Evolutionary conservation across 1,284 basidiomycete species (phyloP).

Genomic region (Ustilago crameri): DNA sequence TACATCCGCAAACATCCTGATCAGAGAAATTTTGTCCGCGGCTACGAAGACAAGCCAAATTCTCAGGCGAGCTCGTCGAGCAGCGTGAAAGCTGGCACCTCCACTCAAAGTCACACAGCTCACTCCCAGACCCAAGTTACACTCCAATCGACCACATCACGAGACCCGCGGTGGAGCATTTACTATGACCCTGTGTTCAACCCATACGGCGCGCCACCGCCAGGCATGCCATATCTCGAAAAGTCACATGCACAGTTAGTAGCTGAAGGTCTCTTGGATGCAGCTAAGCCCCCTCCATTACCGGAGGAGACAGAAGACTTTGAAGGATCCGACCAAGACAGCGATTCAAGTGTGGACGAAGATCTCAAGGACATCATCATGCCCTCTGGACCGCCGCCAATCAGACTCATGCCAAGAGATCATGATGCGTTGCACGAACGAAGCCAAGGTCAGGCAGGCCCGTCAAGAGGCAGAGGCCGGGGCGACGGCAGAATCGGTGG

Average conservation of each 20-base stretch:
- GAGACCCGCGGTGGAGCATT: slow-evolving; percentile 74
- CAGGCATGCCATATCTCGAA: slow-evolving; percentile 93
- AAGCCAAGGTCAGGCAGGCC: background rate
- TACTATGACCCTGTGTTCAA: slow-evolving; percentile 95
- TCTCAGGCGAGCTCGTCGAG: background rate
- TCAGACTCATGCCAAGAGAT: slow-evolving; percentile 1
- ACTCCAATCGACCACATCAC: background rate
- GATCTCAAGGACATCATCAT: slow-evolving; percentile 62
- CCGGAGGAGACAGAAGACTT: slow-evolving; percentile 22
- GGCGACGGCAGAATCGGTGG: background rate
- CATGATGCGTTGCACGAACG: background rate
- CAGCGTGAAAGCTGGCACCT: background rate
- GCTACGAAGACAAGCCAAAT: slow-evolving; percentile 21
- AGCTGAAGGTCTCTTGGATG: slow-evolving; percentile 41
- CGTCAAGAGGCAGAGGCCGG: slow-evolving; percentile 3
- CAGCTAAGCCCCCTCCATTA: slow-evolving; percentile 32
- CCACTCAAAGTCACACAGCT: background rate
- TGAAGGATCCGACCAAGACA: slow-evolving; percentile 19
- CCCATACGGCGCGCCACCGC: slow-evolving; percentile 92
- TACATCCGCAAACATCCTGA: slow-evolving; percentile 89
- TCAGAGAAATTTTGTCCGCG: slow-evolving; percentile 80
- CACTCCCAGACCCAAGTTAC: background rate
- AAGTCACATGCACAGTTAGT: slow-evolving; percentile 55
- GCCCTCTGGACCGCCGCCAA: slow-evolving; percentile 59
- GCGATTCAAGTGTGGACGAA: slow-evolving; percentile 54